These are phyloP conservation scores for Beauveria australis DNA, from an alignment of 2,329 filamentous ascomycete genomes.

Conservation along the genomic window DNA sequence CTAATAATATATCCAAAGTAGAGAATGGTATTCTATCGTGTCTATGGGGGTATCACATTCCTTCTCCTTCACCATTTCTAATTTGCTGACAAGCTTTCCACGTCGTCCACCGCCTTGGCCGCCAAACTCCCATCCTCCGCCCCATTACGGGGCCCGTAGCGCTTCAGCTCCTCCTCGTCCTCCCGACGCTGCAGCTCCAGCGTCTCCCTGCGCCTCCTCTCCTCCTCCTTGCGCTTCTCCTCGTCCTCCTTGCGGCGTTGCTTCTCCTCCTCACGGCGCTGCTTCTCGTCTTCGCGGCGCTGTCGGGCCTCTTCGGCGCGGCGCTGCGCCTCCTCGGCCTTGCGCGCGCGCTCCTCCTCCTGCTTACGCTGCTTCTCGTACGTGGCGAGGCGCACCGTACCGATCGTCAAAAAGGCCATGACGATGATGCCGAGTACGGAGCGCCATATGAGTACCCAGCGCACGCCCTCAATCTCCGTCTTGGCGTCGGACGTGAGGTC, in stretches of 20 bases:
- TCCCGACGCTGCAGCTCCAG: not conserved
- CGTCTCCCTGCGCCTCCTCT: not conserved
- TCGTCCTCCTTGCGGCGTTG: not conserved
- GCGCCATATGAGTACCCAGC: constrained; percentile 71
- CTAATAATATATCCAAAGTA: constrained; percentile 3
- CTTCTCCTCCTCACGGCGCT: not conserved
- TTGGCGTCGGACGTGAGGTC: constrained; percentile 82
- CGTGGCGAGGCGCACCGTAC: constrained; percentile 51
- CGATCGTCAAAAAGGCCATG: constrained; percentile 54
- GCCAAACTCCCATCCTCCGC: constrained; percentile 28
- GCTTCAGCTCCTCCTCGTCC: constrained; percentile 4
- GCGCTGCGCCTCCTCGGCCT: constrained; percentile 28
- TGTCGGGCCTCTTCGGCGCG: constrained; percentile 3
- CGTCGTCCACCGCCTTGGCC: constrained; percentile 40
- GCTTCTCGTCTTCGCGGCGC: constrained; percentile 3
- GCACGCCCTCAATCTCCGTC: constrained; percentile 81
- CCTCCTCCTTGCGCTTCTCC: not conserved
- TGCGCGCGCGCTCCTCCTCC: constrained; percentile 35
- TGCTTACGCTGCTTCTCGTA: constrained; percentile 44
- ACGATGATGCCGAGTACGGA: constrained; percentile 58
- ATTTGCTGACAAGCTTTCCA: constrained; percentile 50
- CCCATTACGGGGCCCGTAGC: not conserved
- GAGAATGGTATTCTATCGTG: not conserved
- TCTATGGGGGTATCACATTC: constrained; percentile 8
- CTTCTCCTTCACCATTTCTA: constrained; percentile 18